Base-by-base conservation (phyloP, 2,329 filamentous ascomycete species). In the Byssoonygena ceratinophila region DNA sequence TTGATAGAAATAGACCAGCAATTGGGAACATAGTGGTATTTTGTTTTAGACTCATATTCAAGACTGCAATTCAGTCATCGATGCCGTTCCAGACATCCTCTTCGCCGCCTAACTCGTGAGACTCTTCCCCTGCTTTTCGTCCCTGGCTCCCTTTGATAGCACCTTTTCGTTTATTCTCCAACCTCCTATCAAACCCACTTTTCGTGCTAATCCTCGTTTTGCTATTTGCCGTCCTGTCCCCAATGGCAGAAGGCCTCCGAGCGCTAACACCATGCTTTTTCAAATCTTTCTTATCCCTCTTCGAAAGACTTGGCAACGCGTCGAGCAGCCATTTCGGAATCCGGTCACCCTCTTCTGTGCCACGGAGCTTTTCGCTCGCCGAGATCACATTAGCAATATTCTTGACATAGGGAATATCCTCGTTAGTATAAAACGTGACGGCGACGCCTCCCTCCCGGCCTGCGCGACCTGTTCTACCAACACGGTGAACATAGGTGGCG, bases 381-480 rank as follows among this genome's bases (percentile, higher is more conserved):
- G 85, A 80, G 58, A 98, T 95, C 31, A 97, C 87, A 63, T 96
- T 96, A 31, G 90, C 92, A 25, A 98, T 86, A 57, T 82, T 87
- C 72, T 91, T 94, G 53, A 98, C 81, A 58, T 83, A 88, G 0
- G 87, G 85, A 3, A 97, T 84, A 63, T 98, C 92, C 56, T 96
- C 92, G 66, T 92, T 88, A 0, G 91, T 97, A 69, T 95, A 98
- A 54, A 95, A 84, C 0, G 92, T 98, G 1, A 98, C 84, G 0
- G 89, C 90, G 2, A 95, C 80, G 45, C 92, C 92, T 18, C 90
- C 90, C 62, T 86, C 81, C 22, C 90, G 79, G 0, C 92, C 92
- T 0, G 90, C 92, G 20, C 92, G 79, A 0, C 91, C 92, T 0
- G 92, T 97, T 44, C 92, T 80, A 0, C 92, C 92, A 0, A 92